Base-by-base conservation (phyloP, 202 grass and related monocot species). In the Brachypodium distachyon region DNA sequence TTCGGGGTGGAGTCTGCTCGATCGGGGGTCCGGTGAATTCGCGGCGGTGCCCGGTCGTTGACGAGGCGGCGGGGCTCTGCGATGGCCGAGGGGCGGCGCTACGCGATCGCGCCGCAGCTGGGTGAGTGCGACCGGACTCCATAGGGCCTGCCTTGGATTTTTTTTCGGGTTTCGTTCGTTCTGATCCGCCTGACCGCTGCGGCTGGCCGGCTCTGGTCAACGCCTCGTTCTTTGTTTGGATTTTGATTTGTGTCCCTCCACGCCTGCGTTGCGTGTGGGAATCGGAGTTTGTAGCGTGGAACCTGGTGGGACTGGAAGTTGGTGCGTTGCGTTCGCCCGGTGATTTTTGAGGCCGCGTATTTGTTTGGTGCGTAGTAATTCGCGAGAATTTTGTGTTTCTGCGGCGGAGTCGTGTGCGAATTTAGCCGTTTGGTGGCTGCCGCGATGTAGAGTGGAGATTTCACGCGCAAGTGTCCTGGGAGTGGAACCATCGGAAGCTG, bases 51-150 rank as follows among this genome's bases (percentile, higher is more conserved):
- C 32, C 31, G 47, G 43, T 49, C 63, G 26, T 49, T 70, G 26
- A 13, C 26, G 50, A 58, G 58, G 71, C 22, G 34, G 47, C 40
- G 23, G 6, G 65, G 67, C 18, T 48, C 44, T 12, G 73, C n/a
- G n/a, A n/a, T n/a, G n/a, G n/a, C n/a, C n/a, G n/a, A n/a, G n/a
- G n/a, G n/a, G n/a, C n/a, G n/a, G 92, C 91, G 96, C 48, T 89
- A 88, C 74, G 87, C 83, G 64, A 85, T 99, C 73, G 78, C 83
- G 70, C 91, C 96, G 77, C 91, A 95, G 82, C 89, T 99, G 72
- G 96, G 96, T 99, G 77, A 88, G 91, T 18, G 31, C 67, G 70
- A n/a, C 69, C 28, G 36, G 33, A 61, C 5, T 50, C 33, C 38
- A 37, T 2, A 26, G 41, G 14, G 3, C 4, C 27, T 18, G 49